These are phyloP conservation scores for Prunus padus DNA, from an alignment of 306 rosid species.

Conservation along the genomic window DNA sequence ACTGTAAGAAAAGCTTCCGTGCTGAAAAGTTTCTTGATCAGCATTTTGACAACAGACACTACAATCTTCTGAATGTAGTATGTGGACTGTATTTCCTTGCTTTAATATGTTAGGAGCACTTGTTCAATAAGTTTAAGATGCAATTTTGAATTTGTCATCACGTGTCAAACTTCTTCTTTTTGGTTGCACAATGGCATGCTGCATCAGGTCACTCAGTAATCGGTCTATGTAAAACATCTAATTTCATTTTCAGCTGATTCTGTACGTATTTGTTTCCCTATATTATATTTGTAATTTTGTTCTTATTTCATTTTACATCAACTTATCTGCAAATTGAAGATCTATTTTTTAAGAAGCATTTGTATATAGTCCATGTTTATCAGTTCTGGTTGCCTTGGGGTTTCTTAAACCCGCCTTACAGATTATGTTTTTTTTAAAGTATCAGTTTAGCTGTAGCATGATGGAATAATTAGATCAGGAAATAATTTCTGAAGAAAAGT, in stretches of 20 bases:
- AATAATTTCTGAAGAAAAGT: neutral
- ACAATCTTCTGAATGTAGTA: constrained; percentile 85
- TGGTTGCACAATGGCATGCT: neutral
- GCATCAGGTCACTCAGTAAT: neutral
- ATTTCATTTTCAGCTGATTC: neutral
- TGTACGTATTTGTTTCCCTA: neutral
- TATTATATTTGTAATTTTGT: neutral
- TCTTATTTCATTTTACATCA: neutral
- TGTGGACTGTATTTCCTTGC: constrained; percentile 36
- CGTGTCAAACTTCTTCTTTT: neutral
- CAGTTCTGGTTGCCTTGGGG: neutral
- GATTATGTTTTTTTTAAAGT: neutral
- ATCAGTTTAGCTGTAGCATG: neutral
- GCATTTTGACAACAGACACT: constrained; percentile 90
- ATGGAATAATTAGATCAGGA: neutral
- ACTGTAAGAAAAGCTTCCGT: constrained; percentile 89
- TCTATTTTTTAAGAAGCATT: neutral
- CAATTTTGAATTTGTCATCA: neutral
- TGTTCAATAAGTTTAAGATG: constrained; percentile 14
- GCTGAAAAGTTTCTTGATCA: constrained; percentile 86
- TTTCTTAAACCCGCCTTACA: neutral
- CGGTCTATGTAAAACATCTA: neutral
- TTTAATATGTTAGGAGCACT: constrained; percentile 32
- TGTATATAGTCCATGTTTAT: neutral
- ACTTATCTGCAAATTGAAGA: neutral